These are phyloP conservation scores for Purshia tridentata DNA, from an alignment of 306 rosid species.

Conservation along the genomic window DNA sequence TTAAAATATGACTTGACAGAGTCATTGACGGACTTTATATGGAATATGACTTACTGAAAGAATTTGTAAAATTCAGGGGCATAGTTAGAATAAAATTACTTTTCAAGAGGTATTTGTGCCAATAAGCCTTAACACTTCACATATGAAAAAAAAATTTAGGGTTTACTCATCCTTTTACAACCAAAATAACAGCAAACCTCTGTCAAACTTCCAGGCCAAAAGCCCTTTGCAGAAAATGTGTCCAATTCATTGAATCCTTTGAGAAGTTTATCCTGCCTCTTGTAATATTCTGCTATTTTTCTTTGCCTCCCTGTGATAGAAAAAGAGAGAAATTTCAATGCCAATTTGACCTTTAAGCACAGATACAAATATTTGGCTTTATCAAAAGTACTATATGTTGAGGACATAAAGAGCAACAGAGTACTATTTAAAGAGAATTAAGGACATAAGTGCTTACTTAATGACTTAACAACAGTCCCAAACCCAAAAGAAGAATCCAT, in stretches of 20 bases:
- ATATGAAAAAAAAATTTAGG: background rate
- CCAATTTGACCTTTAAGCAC: background rate
- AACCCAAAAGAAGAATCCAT: slow-evolving; percentile 53
- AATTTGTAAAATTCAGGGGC: too few relatives aligned
- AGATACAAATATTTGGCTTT: background rate
- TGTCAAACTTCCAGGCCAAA: slow-evolving; percentile 50
- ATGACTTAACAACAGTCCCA: slow-evolving; percentile 41
- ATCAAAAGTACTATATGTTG: background rate
- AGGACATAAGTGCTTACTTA: slow-evolving; percentile 38
- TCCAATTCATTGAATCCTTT: slow-evolving; percentile 79
- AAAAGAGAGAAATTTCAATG: background rate
- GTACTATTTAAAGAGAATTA: too few relatives aligned
- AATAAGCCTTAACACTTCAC: too few relatives aligned
- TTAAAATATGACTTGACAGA: too few relatives aligned
- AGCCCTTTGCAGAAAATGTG: slow-evolving; percentile 54
- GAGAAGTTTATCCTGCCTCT: slow-evolving; percentile 69
- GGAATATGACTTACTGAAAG: too few relatives aligned
- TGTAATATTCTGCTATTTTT: slow-evolving; percentile 67
- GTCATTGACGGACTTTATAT: too few relatives aligned
- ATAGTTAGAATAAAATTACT: too few relatives aligned
- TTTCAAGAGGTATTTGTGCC: too few relatives aligned
- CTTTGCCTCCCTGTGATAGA: slow-evolving; percentile 50
- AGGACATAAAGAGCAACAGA: background rate
- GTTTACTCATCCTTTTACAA: background rate
- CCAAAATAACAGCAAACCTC: slow-evolving; percentile 40